Base-by-base conservation (phyloP, 2,329 filamentous ascomycete genomes). In the Penicillium sp. region DNA sequence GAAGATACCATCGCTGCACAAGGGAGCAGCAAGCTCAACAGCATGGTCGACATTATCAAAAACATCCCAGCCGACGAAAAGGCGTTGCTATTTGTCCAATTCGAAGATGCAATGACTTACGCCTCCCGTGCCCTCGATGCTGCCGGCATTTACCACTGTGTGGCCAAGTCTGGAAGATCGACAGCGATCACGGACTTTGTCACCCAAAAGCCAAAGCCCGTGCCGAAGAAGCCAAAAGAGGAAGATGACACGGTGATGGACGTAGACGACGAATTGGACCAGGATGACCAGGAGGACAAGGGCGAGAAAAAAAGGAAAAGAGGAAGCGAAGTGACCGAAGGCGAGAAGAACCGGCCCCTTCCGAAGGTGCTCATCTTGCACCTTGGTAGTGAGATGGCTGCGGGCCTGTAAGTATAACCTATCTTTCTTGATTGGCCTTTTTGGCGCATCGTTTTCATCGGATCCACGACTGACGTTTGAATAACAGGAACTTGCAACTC, bases 51-150 rank as follows among this genome's bases (percentile, higher is more conserved):
- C 0, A 69, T 86, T 3, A 73, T 87, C 25, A 60, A 74, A 7
- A 53, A 55, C 10, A 73, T 83, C 35, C 73, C 72, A 0, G 41
- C 68, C 0, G 67, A 75, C 0, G 83, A 88, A n/a, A 79, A 82
- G 60, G 80, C 81, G 0, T 71, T 88, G 7, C 63, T 88, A 1
- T 87, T 88, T 67, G 78, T 85, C 1, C 85, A 87, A 58, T 83
- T 79, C 47, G 66, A 71, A 0, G 75, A 81, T 12, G 71, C 85
- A 35, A 75, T 83, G 53, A 59, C 74, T 0, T 75, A 79, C 0
- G 69, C 69, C 8, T 70, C 67, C 3, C 62, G 65, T 20, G 73
- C 72, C 3, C 60, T 78, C 5, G 42, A 65, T 7, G 37, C 62
- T 4, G 71, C 72, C 1, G 42, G 61, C 0, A 75, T 78, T 53